Percentiles rank a stretch among this genome's conserved stretches.
Conservation (phyloP, 2,329 filamentous ascomycete genomes). For the Pyrenochaeta sp. region DNA sequence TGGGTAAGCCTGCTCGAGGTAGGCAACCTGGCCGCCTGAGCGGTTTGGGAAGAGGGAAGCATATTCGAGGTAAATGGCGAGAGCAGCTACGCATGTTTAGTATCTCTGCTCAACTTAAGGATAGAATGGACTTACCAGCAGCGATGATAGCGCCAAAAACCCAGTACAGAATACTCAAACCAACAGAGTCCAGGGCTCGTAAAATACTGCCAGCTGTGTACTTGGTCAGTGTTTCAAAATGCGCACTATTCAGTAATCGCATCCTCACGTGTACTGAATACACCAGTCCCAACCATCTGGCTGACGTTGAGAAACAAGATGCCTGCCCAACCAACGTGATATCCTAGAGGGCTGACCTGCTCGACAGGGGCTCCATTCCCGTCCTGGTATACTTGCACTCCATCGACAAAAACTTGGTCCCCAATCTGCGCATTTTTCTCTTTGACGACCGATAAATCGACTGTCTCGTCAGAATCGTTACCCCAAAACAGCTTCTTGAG, state of each 20-base stretch:
- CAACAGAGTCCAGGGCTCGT: slow-evolving; percentile 34
- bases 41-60: slow-evolving; percentile 39
- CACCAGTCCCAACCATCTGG: slow-evolving; percentile 44
- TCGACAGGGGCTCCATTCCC: slow-evolving; percentile 41
- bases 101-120: neutral
- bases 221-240: slow-evolving; percentile 8
- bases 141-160: slow-evolving; percentile 38
- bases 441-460: slow-evolving; percentile 25
- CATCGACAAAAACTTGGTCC: slow-evolving; percentile 36
- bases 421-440: slow-evolving; percentile 39
- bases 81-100: slow-evolving; percentile 21
- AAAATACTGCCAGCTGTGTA: slow-evolving; percentile 34
- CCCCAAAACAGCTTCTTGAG: slow-evolving; percentile 29
- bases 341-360: slow-evolving; percentile 39
- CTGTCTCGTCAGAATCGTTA: slow-evolving; percentile 20
- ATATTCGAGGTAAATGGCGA: slow-evolving; percentile 41
- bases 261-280: slow-evolving; percentile 40
- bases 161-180: slow-evolving; percentile 41
- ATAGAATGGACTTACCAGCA: slow-evolving; percentile 18
- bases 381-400: slow-evolving; percentile 35
- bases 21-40: slow-evolving; percentile 39
- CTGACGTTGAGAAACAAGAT: slow-evolving; percentile 43
- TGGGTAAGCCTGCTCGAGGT: slow-evolving; percentile 42
- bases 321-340: slow-evolving; percentile 40
- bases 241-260: neutral